Base-by-base conservation (phyloP, 345 rosid species). In the Syzygium oleosum region DNA sequence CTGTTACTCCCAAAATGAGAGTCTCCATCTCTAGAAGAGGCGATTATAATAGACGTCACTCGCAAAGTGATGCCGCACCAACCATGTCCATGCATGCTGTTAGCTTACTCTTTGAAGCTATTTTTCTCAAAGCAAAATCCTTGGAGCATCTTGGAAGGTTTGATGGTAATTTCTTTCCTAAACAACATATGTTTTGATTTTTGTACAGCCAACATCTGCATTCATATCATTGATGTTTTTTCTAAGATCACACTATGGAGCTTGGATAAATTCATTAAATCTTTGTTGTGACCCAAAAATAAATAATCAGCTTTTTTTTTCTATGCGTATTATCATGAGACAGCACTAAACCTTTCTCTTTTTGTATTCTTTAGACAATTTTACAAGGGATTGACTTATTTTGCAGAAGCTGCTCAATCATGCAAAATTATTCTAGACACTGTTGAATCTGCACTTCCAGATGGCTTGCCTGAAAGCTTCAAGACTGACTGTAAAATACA, bases 31-130 rank as follows among this genome's bases (percentile, higher is more conserved):
- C 91, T 55, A 91, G 91, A 87, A 91, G 92, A 88, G 89, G 65
- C 53, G 96, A 93, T 53, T 91, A 88, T 61, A 89, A 84, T 6
- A 88, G 90, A 54, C 91, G 92, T 65, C 93, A 46, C 49, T 95
- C 96, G 1, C 95, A 92, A 90, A 91, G 89, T 65, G 90, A 91
- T 58, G 84, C 87, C 68, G 87, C 89, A 43, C 93, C 93, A 14
- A 89, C 90, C n/a, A 92, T 95, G 96, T 95, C 98, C 52, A 88
- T 93, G 91, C 95, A 93, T 90, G 95, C 95, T 85, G 90, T 93
- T 65, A 93, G 91, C 87, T 92, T 95, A 84, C 91, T 95, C 22
- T 88, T 95, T 38, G 98, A 95, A 92, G 95, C 95, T 83, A 89
- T 94, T 85, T 92, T 93, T 88, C 93, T 95, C 5, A 94, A 94